Percentiles rank a stretch among this genome's conserved stretches.
These are phyloP conservation scores for Hirsutella minnesotensis DNA, from an alignment of 2,329 filamentous ascomycete genomes.

Conservation along the genomic window DNA sequence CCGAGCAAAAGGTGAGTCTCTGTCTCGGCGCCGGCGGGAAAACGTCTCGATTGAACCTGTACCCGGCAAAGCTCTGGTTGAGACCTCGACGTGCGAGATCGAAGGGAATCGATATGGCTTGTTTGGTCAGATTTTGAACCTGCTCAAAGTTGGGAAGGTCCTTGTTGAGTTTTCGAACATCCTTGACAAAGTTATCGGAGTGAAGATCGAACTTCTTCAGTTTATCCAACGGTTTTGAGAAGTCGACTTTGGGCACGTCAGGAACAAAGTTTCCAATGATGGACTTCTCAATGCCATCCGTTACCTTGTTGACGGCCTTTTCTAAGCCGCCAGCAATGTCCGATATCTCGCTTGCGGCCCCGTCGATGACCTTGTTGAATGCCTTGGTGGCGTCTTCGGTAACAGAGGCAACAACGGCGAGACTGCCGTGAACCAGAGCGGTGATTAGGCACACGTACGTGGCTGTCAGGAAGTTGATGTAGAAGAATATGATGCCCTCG, in stretches of 20 bases:
- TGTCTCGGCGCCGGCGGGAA: constrained; percentile 82
- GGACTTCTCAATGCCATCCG: constrained; percentile 25
- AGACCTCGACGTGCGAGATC: constrained; percentile 64
- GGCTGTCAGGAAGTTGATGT: constrained; percentile 81
- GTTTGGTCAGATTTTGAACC: constrained; percentile 70
- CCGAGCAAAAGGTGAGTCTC: constrained; percentile 74
- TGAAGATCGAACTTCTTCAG: constrained; percentile 60
- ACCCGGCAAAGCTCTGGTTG: constrained; percentile 58
- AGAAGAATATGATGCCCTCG: constrained; percentile 79
- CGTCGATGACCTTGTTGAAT: constrained; percentile 37
- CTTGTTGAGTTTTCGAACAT: constrained; percentile 60
- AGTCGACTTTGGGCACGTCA: constrained; percentile 43
- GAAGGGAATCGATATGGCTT: constrained; percentile 68
- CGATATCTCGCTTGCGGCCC: constrained; percentile 48
- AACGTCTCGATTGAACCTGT: constrained; percentile 62
- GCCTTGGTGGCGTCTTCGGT: constrained; percentile 40
- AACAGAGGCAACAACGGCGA: constrained; percentile 51
- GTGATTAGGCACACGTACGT: constrained; percentile 88
- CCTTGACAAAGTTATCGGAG: constrained; percentile 53
- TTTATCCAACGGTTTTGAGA: constrained; percentile 51
- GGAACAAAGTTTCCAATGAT: constrained; percentile 39
- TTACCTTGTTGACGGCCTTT: constrained; percentile 38
- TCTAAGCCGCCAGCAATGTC: constrained; percentile 37
- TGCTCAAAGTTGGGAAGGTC: constrained; percentile 75
- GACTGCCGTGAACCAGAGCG: constrained; percentile 65